A percentile compares a stretch with the other conserved stretches of the same genome.
These are phyloP conservation scores for Rubroboletus satanas DNA, from an alignment of 768 basidiomycete genomes.

Conservation along the genomic window DNA sequence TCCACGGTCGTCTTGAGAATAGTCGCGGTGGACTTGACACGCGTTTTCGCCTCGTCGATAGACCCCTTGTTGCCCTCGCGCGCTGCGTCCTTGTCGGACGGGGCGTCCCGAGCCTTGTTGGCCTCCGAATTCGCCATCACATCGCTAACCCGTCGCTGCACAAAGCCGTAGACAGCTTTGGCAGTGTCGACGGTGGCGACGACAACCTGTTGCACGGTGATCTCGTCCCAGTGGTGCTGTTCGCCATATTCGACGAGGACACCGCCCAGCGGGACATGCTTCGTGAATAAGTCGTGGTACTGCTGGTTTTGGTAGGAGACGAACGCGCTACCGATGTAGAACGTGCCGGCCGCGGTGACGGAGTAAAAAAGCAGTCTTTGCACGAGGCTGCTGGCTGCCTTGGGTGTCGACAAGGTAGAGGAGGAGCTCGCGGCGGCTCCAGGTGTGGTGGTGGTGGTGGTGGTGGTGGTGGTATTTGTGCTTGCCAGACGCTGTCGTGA, in stretches of 20 bases:
- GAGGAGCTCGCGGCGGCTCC: conserved; percentile 18
- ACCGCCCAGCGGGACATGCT: conserved; percentile 74
- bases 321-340: conserved; percentile 81
- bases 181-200: conserved; percentile 49
- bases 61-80: conserved; percentile 37
- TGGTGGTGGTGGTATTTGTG: conserved; percentile 46
- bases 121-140: conserved; percentile 33
- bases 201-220: conserved; percentile 60
- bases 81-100: conserved; percentile 29
- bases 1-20: conserved; percentile 49
- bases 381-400: conserved; percentile 53
- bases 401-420: conserved; percentile 30
- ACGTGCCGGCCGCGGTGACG: conserved; percentile 61
- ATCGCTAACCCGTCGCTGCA: conserved; percentile 43
- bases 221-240: conserved; percentile 69
- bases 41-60: conserved; percentile 42
- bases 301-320: conserved; percentile 69
- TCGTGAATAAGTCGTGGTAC: conserved; percentile 85
- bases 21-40: conserved; percentile 38
- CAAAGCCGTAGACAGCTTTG: conserved; percentile 46
- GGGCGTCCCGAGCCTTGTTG: conserved; percentile 28
- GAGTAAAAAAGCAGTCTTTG: conserved; percentile 66
- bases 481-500: conserved; percentile 49
- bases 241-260: conserved; percentile 80
- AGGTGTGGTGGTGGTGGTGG: conserved; percentile 36